These are phyloP conservation scores for Suillus clintonianus DNA, from an alignment of 768 basidiomycete species.

Conservation along the genomic window DNA sequence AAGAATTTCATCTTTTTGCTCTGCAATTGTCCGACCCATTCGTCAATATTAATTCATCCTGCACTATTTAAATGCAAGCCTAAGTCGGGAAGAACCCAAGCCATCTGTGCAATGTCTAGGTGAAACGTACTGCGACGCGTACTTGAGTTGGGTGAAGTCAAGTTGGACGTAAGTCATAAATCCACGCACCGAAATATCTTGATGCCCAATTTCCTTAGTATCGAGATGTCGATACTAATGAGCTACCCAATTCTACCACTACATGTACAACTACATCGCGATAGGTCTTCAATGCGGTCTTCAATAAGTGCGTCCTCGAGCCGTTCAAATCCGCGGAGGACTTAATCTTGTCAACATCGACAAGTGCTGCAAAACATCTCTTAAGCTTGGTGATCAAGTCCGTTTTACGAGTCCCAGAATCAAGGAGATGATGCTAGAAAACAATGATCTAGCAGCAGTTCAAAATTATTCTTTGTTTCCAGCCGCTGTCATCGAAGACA, in stretches of 20 bases:
- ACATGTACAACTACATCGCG: background rate
- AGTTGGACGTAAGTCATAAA: background rate
- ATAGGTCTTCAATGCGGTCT: background rate
- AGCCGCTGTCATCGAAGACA: background rate
- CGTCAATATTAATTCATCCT: background rate
- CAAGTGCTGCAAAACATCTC: background rate
- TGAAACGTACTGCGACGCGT: background rate
- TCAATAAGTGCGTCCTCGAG: background rate
- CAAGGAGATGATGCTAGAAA: background rate
- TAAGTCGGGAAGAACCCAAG: background rate
- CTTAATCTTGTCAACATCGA: background rate
- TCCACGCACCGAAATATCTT: background rate
- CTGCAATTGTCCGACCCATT: background rate
- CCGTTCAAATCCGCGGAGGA: background rate
- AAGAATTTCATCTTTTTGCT: background rate
- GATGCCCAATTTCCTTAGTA: background rate
- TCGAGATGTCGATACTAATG: background rate
- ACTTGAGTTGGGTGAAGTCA: background rate
- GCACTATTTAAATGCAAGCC: background rate
- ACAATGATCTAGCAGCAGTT: background rate
- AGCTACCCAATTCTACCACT: background rate
- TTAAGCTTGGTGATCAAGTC: background rate
- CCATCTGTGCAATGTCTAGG: background rate
- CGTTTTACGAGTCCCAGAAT: background rate
- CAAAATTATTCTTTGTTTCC: background rate